Evolutionary conservation across 495 filamentous ascomycete genomes (phyloP), one percentile per base, ranked within the genome.

Genomic region (Aspergillus asperescens): DNA sequence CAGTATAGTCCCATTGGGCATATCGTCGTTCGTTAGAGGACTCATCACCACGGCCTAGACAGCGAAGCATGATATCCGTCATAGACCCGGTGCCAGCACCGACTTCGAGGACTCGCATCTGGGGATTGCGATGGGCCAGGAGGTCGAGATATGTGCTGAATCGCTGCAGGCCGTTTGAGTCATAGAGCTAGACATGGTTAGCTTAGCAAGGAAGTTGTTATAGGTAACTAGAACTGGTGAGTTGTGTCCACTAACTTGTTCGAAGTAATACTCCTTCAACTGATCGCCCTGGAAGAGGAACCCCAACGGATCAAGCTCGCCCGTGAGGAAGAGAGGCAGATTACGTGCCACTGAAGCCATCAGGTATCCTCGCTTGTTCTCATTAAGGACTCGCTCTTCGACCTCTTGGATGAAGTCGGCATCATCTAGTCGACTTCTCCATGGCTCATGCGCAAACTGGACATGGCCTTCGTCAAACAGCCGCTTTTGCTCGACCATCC

Each of bases 51-150:
- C 16, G 18, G 18, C 18, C 20, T 6, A 35, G 20, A n/a, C 13
- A 39, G 7, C 13, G 7, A n/a, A 37, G 35, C 2, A 35, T 19
- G 0, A 20, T 12, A 12, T 28, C 19, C 1, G 42, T 41, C 28
- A 50, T 18, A 8, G 31, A 13, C 3, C 51, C 51, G 2, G 29
- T 47, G 6, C 51, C 51, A 4, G 41, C 51, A 2, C 51, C 51
- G 6, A 54, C 7, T 15, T 54, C 51, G 1, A 54, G 25, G n/a
- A 54, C 34, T n/a, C 24, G 39, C 5, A 40, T 27, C 23, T 27
- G 39, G 2, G 39, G 39, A 12, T 27, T 15, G 16, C 28, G 7
- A 13, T 29, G 23, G 13, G 22, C n/a, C n/a, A 25, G 23, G 4
- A 19, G 12, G 5, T 39, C 22, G 5, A 49, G 18, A 49, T 15